Evolutionary conservation across 345 rosid species (phyloP).

Genomic region (Salix udensis): DNA sequence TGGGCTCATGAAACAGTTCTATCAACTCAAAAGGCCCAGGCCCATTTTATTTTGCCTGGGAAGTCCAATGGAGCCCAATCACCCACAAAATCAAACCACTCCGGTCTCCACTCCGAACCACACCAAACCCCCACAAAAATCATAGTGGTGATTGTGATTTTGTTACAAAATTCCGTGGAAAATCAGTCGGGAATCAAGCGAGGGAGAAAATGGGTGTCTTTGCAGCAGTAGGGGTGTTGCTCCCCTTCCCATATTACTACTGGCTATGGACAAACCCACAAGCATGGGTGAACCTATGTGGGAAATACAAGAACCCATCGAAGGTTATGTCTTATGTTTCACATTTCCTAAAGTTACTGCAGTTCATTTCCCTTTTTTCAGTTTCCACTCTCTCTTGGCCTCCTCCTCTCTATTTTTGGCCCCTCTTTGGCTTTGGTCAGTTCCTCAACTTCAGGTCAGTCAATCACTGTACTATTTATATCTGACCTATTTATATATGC

Average conservation of each 20-base stretch:
- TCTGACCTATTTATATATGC: background rate
- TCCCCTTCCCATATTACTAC: slow-evolving; percentile 85
- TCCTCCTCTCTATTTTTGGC: slow-evolving; percentile 84
- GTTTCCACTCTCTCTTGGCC: slow-evolving; percentile 78
- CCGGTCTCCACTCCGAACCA: background rate
- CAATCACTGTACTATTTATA: background rate
- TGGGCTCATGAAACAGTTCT: background rate
- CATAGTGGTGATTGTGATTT: background rate
- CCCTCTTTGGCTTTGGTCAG: slow-evolving; percentile 79
- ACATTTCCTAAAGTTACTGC: slow-evolving; percentile 68
- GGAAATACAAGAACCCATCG: slow-evolving; percentile 65
- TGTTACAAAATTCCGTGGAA: background rate
- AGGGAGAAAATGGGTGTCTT: slow-evolving; percentile 46
- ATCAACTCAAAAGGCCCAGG: background rate
- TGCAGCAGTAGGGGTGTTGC: slow-evolving; percentile 59
- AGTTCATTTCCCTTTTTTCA: slow-evolving; percentile 63
- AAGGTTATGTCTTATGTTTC: slow-evolving; percentile 68
- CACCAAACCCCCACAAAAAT: background rate
- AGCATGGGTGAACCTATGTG: slow-evolving; percentile 73
- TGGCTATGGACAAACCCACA: slow-evolving; percentile 76
- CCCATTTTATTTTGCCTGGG: background rate
- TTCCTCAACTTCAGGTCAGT: slow-evolving; percentile 85
- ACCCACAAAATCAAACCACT: background rate
- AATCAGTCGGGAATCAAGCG: background rate
- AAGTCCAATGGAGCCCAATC: background rate